Conservation (phyloP, 371 early-diverging fungal species). For the Apophysomyces trapeziformis region DNA sequence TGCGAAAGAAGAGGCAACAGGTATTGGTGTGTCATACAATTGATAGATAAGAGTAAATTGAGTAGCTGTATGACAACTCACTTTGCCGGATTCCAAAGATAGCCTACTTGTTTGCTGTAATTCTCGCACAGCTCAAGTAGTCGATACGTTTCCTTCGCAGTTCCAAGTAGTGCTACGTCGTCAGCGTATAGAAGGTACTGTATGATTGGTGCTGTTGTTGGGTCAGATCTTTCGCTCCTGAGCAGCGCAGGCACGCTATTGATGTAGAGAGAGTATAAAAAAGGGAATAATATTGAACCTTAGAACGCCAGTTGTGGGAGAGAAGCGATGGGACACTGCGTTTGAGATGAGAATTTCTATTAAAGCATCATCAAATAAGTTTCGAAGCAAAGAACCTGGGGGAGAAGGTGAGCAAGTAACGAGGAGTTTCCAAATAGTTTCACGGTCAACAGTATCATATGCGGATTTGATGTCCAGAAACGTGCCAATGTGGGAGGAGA, state of each 20-base stretch:
- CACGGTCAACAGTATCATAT: conserved; percentile 24
- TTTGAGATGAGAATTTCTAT: conserved; percentile 21
- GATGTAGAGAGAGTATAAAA: conserved; percentile 32
- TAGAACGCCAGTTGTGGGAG: conserved; percentile 29
- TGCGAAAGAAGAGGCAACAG: conserved; percentile 11
- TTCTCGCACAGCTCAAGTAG: conserved; percentile 2
- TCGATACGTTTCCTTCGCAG: not conserved
- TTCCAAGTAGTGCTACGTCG: not conserved
- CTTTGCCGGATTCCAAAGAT: not conserved
- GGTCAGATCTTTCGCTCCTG: too few relatives aligned
- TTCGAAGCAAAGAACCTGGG: conserved; percentile 13
- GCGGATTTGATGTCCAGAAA: conserved; percentile 21
- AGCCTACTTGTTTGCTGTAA: conserved; percentile 1
- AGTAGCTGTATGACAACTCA: conserved; percentile 8
- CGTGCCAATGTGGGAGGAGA: conserved; percentile 14
- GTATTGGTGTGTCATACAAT: conserved; percentile 14
- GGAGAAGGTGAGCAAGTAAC: conserved; percentile 10
- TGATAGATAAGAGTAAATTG: not conserved
- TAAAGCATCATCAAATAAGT: conserved; percentile 25
- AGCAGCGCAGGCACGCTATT: conserved; percentile 21
- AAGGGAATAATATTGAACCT: conserved; percentile 29
- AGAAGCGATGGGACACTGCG: conserved; percentile 17
- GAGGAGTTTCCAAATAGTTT: conserved; percentile 24
- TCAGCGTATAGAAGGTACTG: conserved; percentile 1
- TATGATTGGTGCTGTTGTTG: not conserved